Conservation (phyloP, 176 grass and related monocot genomes). For the Lolium rigidum region DNA sequence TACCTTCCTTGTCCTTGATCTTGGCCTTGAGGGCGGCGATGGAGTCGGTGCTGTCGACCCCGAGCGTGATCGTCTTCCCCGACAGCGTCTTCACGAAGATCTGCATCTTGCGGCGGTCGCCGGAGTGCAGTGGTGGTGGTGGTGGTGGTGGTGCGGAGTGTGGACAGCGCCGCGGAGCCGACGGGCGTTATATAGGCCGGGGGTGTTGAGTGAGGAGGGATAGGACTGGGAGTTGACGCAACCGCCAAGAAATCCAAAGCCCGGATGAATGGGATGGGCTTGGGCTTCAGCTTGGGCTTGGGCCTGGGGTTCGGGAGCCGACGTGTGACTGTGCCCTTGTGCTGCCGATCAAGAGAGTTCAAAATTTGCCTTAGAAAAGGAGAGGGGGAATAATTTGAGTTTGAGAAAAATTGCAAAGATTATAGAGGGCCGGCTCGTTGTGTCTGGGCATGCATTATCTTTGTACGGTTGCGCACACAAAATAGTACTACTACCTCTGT, state of each 20-base stretch:
- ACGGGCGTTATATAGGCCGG: not conserved
- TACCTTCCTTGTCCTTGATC: constrained; percentile 66
- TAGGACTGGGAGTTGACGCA: not conserved
- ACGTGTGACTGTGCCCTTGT: too few relatives aligned
- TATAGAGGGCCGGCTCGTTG: too few relatives aligned
- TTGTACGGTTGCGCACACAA: too few relatives aligned
- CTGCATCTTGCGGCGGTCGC: constrained; percentile 35
- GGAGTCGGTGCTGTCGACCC: constrained; percentile 63
- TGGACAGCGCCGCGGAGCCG: not conserved
- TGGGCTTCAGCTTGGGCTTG: too few relatives aligned
- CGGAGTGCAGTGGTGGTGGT: not conserved
- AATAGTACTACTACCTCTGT: too few relatives aligned
- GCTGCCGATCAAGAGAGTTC: too few relatives aligned
- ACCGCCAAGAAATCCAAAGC: not conserved
- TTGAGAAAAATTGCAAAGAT: too few relatives aligned
- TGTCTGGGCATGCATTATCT: too few relatives aligned
- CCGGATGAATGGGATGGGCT: not conserved
- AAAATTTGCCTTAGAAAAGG: too few relatives aligned
- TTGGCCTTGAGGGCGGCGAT: constrained; percentile 63
- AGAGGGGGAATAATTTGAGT: too few relatives aligned
- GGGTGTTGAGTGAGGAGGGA: not conserved
- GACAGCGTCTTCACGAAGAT: constrained; percentile 49
- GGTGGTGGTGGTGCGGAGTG: not conserved
- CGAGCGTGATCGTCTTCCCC: constrained; percentile 24
- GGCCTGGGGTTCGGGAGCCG: too few relatives aligned